These are phyloP conservation scores for Cudoniella acicularis DNA, from an alignment of 495 filamentous ascomycete genomes.

Conservation along the genomic window DNA sequence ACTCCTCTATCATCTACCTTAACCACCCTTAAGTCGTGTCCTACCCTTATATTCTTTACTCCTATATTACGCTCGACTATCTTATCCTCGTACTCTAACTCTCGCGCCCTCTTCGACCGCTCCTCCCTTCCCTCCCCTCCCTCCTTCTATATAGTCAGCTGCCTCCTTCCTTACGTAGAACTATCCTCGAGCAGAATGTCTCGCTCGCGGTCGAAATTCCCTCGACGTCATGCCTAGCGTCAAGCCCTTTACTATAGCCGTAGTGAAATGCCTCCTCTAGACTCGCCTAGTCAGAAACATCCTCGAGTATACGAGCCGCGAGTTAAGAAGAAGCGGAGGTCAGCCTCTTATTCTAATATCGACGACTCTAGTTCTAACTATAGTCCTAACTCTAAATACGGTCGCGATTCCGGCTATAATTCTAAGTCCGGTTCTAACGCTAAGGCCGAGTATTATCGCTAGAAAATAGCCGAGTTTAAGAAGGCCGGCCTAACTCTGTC, in stretches of 20 bases:
- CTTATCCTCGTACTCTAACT: background rate
- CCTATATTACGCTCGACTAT: too few species aligned
- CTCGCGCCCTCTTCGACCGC: too few species aligned
- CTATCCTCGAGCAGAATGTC: background rate
- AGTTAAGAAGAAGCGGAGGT: constrained; percentile 8
- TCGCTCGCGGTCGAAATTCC: too few species aligned
- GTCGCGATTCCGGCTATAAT: constrained; percentile 3
- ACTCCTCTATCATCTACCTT: background rate
- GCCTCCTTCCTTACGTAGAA: background rate
- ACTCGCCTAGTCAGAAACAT: background rate
- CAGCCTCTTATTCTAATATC: background rate
- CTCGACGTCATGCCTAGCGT: constrained; percentile 13
- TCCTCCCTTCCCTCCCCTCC: too few species aligned
- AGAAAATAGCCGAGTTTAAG: background rate
- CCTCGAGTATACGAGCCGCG: constrained; percentile 2
- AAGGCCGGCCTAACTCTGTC: background rate
- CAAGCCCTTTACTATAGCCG: constrained; percentile 7
- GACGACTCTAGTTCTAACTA: constrained; percentile 3
- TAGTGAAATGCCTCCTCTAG: background rate
- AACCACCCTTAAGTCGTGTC: background rate
- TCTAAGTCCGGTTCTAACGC: background rate
- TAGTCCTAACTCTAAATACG: background rate
- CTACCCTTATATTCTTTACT: background rate
- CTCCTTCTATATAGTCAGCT: background rate
- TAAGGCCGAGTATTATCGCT: background rate